Evolutionary conservation across 2,329 filamentous ascomycete species (phyloP).

Genomic region (Trichophyton mentagrophytes): DNA sequence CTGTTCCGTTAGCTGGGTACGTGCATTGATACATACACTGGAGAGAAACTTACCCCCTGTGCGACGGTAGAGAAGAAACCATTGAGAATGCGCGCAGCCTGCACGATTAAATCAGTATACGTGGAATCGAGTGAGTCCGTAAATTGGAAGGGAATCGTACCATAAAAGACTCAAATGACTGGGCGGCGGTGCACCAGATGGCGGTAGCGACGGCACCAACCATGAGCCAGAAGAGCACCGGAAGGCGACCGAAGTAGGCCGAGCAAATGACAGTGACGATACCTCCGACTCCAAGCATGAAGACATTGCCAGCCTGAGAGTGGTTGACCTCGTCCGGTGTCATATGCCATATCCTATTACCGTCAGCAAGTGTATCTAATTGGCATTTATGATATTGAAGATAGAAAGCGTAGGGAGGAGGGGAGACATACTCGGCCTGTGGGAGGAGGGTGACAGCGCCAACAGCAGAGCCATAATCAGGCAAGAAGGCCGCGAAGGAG

Average conservation of each 20-base stretch:
- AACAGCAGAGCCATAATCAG: constrained; percentile 33
- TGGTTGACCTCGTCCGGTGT: constrained; percentile 29
- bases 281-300: constrained; percentile 34
- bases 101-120: background rate
- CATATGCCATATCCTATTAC: constrained; percentile 25
- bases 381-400: no score
- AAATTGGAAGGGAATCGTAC: background rate
- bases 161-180: constrained; percentile 29
- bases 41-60: constrained; percentile 22
- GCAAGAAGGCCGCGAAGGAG: constrained; percentile 26
- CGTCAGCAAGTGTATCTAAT: background rate
- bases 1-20: constrained; percentile 7
- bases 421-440: constrained; percentile 22
- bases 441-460: constrained; percentile 30
- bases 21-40: no score
- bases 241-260: constrained; percentile 34
- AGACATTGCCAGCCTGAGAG: constrained; percentile 31
- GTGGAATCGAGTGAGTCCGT: no score
- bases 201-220: constrained; percentile 26
- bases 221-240: constrained; percentile 32
- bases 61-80: constrained; percentile 34
- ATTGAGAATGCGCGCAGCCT: constrained; percentile 32
- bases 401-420: background rate
- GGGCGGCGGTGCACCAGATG: constrained; percentile 28
- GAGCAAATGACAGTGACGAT: constrained; percentile 30